These are phyloP conservation scores for Fusarium stilboides DNA, from an alignment of 2,329 filamentous ascomycete species.

Conservation along the genomic window DNA sequence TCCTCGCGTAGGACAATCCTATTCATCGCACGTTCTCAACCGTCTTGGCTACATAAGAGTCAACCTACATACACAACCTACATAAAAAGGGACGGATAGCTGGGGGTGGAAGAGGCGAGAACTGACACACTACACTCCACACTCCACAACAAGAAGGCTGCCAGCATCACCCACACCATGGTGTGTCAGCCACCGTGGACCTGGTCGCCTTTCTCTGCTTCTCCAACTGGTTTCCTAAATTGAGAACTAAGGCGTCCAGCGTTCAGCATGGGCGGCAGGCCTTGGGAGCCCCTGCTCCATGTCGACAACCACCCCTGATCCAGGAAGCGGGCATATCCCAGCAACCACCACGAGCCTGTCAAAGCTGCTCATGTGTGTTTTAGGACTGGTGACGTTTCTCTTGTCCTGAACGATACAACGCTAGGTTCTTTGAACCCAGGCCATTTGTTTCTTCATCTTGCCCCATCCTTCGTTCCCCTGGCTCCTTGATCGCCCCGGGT, in stretches of 20 bases:
- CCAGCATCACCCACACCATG: conserved; percentile 39
- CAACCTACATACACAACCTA: conserved; percentile 18
- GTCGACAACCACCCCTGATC: conserved; percentile 47
- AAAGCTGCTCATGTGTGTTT: conserved; percentile 44
- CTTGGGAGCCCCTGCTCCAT: conserved; percentile 48
- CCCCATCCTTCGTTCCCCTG: conserved; percentile 43
- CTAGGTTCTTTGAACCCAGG: conserved; percentile 43
- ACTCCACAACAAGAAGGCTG: conserved; percentile 36
- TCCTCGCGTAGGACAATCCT: conserved; percentile 47
- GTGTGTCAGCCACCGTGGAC: conserved; percentile 39
- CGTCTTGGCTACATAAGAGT: conserved; percentile 39
- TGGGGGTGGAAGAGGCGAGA: conserved; percentile 38
- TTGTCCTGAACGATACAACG: conserved; percentile 45
- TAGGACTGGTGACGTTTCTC: conserved; percentile 49
- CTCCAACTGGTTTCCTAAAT: conserved; percentile 48
- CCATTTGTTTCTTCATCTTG: conserved; percentile 51
- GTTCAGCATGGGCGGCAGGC: conserved; percentile 40
- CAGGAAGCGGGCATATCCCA: conserved; percentile 44
- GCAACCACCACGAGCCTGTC: conserved; percentile 50
- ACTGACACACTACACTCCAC: conserved; percentile 37
- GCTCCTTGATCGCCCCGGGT: conserved; percentile 51
- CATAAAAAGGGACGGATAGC: conserved; percentile 34
- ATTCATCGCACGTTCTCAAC: conserved; percentile 50
- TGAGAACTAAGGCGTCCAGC: conserved; percentile 43
- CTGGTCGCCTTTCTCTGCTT: conserved; percentile 33